A percentile compares a stretch with the other conserved stretches of the same genome.
Evolutionary conservation across 208 protist species (phyloP).

Genomic region (Angomonas deanei): DNA sequence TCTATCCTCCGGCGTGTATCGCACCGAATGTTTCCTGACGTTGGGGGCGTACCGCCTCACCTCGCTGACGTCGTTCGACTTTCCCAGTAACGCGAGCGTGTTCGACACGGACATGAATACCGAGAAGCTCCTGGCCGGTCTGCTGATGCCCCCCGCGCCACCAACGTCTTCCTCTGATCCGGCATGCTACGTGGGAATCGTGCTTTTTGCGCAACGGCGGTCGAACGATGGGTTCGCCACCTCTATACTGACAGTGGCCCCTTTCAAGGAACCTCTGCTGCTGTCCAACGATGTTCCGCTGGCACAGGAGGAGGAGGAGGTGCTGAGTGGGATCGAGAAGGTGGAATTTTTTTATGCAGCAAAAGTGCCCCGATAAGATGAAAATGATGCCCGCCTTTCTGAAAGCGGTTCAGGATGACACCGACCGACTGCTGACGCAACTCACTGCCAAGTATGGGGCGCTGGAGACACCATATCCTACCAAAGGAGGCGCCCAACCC

Average conservation of each 20-base stretch:
- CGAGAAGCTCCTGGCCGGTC: slow-evolving; percentile 33
- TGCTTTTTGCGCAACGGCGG: slow-evolving; percentile 1
- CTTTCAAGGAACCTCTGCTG: neutral
- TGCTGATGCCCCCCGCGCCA: slow-evolving; percentile 14
- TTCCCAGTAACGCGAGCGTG: slow-evolving; percentile 1
- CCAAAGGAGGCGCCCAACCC: neutral
- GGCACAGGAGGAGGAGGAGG: slow-evolving; percentile 11
- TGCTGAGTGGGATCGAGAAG: neutral
- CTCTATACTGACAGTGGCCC: slow-evolving; percentile 1
- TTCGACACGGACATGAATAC: slow-evolving; percentile 8
- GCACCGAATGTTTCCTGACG: slow-evolving; percentile 66
- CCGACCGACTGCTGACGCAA: slow-evolving; percentile 30
- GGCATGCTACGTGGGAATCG: neutral
- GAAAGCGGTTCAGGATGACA: slow-evolving; percentile 34
- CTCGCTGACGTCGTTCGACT: slow-evolving; percentile 30
- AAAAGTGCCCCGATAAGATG: slow-evolving; percentile 56
- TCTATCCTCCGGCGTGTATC: slow-evolving; percentile 28
- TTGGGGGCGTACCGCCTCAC: slow-evolving; percentile 34
- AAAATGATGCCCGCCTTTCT: slow-evolving; percentile 41
- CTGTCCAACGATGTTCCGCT: neutral
- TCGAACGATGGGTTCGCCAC: neutral
- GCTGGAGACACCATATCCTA: slow-evolving; percentile 13
- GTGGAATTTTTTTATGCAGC: slow-evolving; percentile 25
- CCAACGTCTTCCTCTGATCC: neutral
- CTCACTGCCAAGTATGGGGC: slow-evolving; percentile 46